Base-by-base conservation (phyloP, 768 basidiomycete species). In the Boletus vermiculosoides region DNA sequence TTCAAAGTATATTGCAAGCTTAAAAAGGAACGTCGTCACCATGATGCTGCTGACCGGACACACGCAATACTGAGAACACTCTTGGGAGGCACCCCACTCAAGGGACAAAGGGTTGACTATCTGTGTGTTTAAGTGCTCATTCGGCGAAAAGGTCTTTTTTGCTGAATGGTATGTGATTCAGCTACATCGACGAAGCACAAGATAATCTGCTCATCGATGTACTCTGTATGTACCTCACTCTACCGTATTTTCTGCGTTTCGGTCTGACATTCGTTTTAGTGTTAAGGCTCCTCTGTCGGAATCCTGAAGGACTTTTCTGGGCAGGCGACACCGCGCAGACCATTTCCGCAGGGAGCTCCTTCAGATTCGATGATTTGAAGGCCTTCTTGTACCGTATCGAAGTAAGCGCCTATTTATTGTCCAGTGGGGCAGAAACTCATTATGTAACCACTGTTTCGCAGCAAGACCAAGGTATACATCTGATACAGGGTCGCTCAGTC, bases 171-270 rank as follows among this genome's bases (percentile, higher is more conserved):
- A 15, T 20, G 33, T 44, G 42, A 44, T 10, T 9, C 25, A 68
- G 87, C 13, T 90, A 88, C 63, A 77, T 90, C 2, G 88, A 90
- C 44, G 88, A 90, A 69, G 83, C 81, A 0, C 88, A 90, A 64
- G 89, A 90, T 60, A 83, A 86, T 62, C 74, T 89, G 0, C 74
- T 90, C 7, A 80, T 89, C 11, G 87, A 90, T 64, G 76, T 80
- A 1, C 72, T 82, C 16, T 58, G 87, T 88, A 67, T 36, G 79
- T 66, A 12, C 39, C 30, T 22, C 37, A 6, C 16, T 36, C n/a
- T n/a, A n/a, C n/a, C 12, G 11, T 0, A 12, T 18, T 33, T 48
- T 2, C 4, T 41, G n/a, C 45, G 36, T 40, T 50, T 28, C 15
- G 6, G 12, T 40, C 37, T 71, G 18, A 71, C 15, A 1, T 51